Evolutionary conservation across 1,284 basidiomycete species (phyloP).

Genomic region (Trichosporon sp.): DNA sequence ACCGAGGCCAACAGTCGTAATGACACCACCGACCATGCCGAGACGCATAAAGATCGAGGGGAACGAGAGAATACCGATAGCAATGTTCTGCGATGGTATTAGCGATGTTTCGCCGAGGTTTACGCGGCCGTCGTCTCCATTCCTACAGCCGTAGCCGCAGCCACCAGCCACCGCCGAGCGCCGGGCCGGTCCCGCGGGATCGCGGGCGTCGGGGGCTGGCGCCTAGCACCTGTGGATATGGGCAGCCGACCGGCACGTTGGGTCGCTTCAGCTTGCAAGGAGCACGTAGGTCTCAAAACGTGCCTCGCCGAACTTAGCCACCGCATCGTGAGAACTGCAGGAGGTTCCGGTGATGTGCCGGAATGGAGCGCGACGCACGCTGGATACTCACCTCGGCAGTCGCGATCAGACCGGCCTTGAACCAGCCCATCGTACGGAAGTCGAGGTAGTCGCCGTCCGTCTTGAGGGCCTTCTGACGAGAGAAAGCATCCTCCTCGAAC

Average conservation of each 20-base stretch:
- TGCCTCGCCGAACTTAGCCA: neutral
- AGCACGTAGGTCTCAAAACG: neutral
- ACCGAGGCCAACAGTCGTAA: constrained; percentile 33
- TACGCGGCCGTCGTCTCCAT: neutral
- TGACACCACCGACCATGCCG: constrained; percentile 38
- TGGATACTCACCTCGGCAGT: constrained; percentile 33
- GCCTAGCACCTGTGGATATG: neutral
- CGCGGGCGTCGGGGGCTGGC: neutral
- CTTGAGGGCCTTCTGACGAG: constrained; percentile 24
- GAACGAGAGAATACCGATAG: constrained; percentile 40
- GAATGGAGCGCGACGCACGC: neutral
- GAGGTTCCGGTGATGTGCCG: neutral
- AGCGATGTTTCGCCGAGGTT: neutral
- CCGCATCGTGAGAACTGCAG: neutral
- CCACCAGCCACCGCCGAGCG: neutral
- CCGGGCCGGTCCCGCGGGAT: neutral
- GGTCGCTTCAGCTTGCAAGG: neutral
- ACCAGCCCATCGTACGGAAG: constrained; percentile 42
- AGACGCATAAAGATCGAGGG: constrained; percentile 38
- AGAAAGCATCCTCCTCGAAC: constrained; percentile 33
- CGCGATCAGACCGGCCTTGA: constrained; percentile 36
- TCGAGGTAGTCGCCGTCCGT: constrained; percentile 34
- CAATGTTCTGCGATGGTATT: constrained; percentile 28
- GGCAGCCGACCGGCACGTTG: neutral
- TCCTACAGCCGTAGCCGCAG: neutral